These are phyloP conservation scores for Cyclotella choctawhatcheeana DNA, from an alignment of 108 stramenopile genomes.

Conservation along the genomic window DNA sequence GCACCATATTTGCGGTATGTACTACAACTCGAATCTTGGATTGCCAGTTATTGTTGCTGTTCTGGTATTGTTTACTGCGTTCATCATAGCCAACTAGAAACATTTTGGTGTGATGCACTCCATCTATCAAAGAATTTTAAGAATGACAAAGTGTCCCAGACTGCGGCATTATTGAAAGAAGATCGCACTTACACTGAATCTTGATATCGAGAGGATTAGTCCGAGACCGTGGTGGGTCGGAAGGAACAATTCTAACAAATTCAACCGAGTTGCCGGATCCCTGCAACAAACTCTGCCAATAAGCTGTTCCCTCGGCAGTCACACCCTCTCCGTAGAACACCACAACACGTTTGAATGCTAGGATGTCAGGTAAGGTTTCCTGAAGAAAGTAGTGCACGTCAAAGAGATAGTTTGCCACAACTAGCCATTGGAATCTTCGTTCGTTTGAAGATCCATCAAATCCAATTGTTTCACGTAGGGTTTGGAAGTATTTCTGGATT, in stretches of 20 bases:
- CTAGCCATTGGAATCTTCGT: slow-evolving; percentile 56
- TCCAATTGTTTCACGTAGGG: slow-evolving; percentile 69
- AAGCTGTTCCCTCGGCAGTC: background rate
- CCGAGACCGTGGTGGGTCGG: slow-evolving; percentile 42
- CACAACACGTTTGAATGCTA: slow-evolving; percentile 57
- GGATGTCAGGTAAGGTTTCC: slow-evolving; percentile 57
- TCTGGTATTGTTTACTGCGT: background rate
- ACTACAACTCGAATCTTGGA: slow-evolving; percentile 65
- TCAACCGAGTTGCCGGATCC: slow-evolving; percentile 42
- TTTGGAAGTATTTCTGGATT: slow-evolving; percentile 39
- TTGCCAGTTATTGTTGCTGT: slow-evolving; percentile 10
- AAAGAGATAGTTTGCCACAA: slow-evolving; percentile 68
- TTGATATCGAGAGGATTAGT: slow-evolving; percentile 38
- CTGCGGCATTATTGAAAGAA: slow-evolving; percentile 11
- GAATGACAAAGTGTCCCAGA: slow-evolving; percentile 17
- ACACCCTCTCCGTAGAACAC: slow-evolving; percentile 57
- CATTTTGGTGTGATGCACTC: slow-evolving; percentile 85
- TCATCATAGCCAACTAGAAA: slow-evolving; percentile 68
- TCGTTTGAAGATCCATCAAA: slow-evolving; percentile 34
- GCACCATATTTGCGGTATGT: slow-evolving; percentile 75
- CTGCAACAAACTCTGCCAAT: slow-evolving; percentile 17
- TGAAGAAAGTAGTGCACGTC: slow-evolving; percentile 64
- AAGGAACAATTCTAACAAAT: slow-evolving; percentile 42
- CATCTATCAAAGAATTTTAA: slow-evolving; percentile 18
- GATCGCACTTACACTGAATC: slow-evolving; percentile 21